Evolutionary conservation across 1,284 basidiomycete genomes (phyloP).

Genomic region (Fomitopsis schrenkii): DNA sequence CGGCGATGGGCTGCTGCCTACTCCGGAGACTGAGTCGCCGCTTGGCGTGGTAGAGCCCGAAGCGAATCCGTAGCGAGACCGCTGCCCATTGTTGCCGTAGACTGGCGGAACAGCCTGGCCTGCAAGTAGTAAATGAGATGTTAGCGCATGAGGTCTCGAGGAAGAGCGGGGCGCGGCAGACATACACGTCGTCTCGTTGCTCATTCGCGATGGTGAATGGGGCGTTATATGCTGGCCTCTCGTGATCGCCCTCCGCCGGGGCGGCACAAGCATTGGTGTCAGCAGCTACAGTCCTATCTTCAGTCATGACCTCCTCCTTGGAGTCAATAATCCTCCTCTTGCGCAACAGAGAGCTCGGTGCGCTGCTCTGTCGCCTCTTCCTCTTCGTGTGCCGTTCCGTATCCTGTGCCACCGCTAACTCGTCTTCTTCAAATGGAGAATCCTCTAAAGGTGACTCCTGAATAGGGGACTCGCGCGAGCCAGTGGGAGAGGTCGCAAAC

Average conservation of each 20-base stretch:
- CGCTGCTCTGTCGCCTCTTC: constrained; percentile 9
- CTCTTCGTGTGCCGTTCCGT: constrained; percentile 9
- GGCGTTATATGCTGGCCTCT: constrained; percentile 9
- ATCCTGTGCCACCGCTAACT: constrained; percentile 8
- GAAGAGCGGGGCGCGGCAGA: background rate
- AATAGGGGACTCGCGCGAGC: constrained; percentile 22
- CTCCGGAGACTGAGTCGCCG: constrained; percentile 25
- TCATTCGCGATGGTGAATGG: constrained; percentile 13
- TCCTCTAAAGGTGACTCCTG: constrained; percentile 20
- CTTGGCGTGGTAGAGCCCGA: constrained; percentile 55
- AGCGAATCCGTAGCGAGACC: constrained; percentile 46
- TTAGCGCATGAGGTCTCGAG: background rate
- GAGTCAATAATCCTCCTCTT: constrained; percentile 4
- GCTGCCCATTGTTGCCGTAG: constrained; percentile 55
- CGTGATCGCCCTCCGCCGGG: constrained; percentile 8
- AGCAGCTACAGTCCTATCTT: background rate
- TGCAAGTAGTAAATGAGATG: constrained; percentile 12
- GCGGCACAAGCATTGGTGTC: constrained; percentile 1
- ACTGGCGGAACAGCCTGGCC: constrained; percentile 49
- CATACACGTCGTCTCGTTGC: constrained; percentile 28
- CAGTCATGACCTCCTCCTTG: constrained; percentile 9
- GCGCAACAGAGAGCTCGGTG: background rate
- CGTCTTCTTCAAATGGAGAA: constrained; percentile 21
- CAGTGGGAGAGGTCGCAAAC: constrained; percentile 16
- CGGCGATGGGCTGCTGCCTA: background rate